phyloP scores from a whole-genome alignment of 2,329 filamentous ascomycete genomes.

The Botryotinia calthae region DNA sequence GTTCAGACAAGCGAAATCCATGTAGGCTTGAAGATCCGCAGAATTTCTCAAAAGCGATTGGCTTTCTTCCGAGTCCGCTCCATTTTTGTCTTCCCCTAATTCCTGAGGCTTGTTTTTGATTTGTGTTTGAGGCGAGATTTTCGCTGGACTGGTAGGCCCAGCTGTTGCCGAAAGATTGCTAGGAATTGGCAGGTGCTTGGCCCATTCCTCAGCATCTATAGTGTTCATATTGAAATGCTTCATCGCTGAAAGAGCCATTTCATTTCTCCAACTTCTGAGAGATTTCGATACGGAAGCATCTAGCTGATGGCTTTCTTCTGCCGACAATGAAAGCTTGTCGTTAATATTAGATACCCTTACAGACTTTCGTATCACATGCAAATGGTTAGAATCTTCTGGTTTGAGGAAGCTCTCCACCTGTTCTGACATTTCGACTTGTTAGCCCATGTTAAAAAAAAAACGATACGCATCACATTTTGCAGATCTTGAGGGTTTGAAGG shows the following conservation, averaged over 20 bases:
- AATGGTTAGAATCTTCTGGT: neutral
- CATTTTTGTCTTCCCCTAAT: neutral
- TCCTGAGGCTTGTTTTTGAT: neutral
- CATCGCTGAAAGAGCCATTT: constrained; percentile 16
- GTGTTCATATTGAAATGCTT: constrained; percentile 19
- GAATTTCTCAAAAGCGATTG: too few species aligned
- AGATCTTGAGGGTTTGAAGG: neutral
- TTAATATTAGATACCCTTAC: neutral
- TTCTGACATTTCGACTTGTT: neutral
- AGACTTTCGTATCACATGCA: neutral
- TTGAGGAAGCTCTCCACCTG: neutral
- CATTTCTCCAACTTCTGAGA: constrained; percentile 17
- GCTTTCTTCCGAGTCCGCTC: neutral
- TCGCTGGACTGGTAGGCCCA: neutral
- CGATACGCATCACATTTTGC: neutral
- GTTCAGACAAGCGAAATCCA: too few species aligned
- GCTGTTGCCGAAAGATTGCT: neutral
- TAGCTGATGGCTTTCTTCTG: neutral
- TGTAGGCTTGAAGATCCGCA: too few species aligned
- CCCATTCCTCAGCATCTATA: constrained; percentile 16
- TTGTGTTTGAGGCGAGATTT: neutral
- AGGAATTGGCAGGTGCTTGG: neutral
- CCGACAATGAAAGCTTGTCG: neutral
- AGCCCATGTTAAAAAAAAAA: neutral
- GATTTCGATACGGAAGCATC: neutral